Percentiles rank a stretch among this genome's conserved stretches.
Conservation (phyloP, 129 eudicot species). For the Rutidosis leptorrhynchoides region DNA sequence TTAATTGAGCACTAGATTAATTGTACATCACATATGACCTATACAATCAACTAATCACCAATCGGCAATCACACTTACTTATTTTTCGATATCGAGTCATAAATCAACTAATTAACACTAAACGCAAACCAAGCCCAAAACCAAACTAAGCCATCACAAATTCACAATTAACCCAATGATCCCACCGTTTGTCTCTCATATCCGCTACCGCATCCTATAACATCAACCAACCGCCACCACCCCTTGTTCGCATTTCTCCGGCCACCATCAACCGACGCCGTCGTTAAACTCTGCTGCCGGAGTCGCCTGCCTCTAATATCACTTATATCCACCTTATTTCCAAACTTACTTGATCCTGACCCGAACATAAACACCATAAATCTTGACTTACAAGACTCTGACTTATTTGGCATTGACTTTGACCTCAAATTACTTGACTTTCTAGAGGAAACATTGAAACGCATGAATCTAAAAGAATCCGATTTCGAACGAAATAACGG, state of each 20-base stretch:
- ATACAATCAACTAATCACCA: no score
- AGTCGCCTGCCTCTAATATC: conserved; percentile 52
- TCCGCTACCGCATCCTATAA: conserved; percentile 50
- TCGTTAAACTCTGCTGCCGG: conserved; percentile 19
- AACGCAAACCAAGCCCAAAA: background rate
- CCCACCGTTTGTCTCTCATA: conserved; percentile 13
- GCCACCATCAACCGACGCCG: conserved; percentile 11
- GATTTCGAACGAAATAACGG: conserved; percentile 27
- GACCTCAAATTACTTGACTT: conserved; percentile 18
- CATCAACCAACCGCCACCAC: conserved; percentile 47
- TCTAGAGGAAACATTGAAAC: conserved; percentile 14
- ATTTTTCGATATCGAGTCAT: no score
- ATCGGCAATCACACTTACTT: no score
- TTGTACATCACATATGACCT: no score
- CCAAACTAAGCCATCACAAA: background rate
- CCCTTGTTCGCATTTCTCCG: conserved; percentile 33
- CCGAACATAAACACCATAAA: conserved; percentile 50
- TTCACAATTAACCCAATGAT: background rate
- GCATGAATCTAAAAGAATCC: conserved; percentile 27
- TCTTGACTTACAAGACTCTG: conserved; percentile 37
- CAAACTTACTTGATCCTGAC: conserved; percentile 31
- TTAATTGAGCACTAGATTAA: no score
- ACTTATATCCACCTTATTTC: conserved; percentile 37
- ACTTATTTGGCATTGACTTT: conserved; percentile 29
- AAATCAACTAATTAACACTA: no score